phyloP scores from a whole-genome alignment of 2,329 filamentous ascomycete species.

The Dryadomyces quercivorus region DNA sequence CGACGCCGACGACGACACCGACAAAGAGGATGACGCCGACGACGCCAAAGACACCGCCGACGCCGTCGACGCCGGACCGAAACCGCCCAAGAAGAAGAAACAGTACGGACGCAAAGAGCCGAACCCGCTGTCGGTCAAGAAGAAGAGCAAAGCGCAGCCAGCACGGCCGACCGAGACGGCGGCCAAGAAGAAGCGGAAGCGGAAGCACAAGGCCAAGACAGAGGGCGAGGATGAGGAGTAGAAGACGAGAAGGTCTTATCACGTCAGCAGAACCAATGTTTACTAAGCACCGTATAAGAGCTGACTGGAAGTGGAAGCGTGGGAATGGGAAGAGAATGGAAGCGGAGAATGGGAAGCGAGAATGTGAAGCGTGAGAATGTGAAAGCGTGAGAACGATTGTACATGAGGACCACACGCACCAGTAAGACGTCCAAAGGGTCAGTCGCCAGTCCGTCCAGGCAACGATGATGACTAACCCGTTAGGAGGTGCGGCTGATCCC shows the following conservation, averaged over 20 bases:
- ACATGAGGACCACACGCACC: too few relatives aligned
- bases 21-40: slow-evolving; percentile 29
- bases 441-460: too few relatives aligned
- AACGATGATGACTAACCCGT: not conserved
- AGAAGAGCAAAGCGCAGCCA: slow-evolving; percentile 18
- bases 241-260: too few relatives aligned
- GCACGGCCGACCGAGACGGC: slow-evolving; percentile 1
- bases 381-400: too few relatives aligned
- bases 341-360: too few relatives aligned
- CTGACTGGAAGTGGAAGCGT: too few relatives aligned
- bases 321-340: too few relatives aligned
- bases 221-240: not conserved
- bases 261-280: too few relatives aligned
- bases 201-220: slow-evolving; percentile 13
- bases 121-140: slow-evolving; percentile 22
- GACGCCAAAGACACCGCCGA: slow-evolving; percentile 2
- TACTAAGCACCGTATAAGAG: too few relatives aligned
- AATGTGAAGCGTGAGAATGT: too few relatives aligned
- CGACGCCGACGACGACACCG: slow-evolving; percentile 6
- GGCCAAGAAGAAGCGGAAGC: slow-evolving; percentile 15
- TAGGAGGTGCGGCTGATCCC: not conserved
- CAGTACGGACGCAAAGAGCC: slow-evolving; percentile 19
- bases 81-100: slow-evolving; percentile 20
- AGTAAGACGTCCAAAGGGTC: too few relatives aligned
- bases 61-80: not conserved